Base-by-base conservation (phyloP, 352 stramenopile species). In the Blastocystis sp. region DNA sequence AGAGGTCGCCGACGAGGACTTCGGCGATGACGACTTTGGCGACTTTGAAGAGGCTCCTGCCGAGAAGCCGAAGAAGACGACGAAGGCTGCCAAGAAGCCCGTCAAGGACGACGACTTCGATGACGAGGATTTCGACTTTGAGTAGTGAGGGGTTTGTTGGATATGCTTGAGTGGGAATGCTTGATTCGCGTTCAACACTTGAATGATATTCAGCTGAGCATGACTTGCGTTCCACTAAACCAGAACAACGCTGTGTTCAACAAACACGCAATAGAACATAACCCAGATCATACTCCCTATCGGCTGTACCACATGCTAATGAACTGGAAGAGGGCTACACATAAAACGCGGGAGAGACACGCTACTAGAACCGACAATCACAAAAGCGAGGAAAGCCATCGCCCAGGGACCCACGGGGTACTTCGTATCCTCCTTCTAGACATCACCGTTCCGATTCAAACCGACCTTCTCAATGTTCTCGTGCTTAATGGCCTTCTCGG, bases 381-480 rank as follows among this genome's bases (percentile, higher is more conserved):
- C 60, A 31, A 85, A 85, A 69, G 74, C 74, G 66, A 85, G 70
- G 74, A 85, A 85, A 29, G 74, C 74, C 74, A 85, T 85, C 19
- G 74, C 74, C 74, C 74, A 85, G 45, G 74, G 74, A 50, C 74
- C 74, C 35, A 85, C 74, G 66, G 74, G 74, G 60, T 85, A 85
- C 51, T 85, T 85, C 2, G 74, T 67, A 2, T 69, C 60, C 41
- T 85, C 74, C 74, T 85, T 85, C 74, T 85, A 67, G 24, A 13
- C 10, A 21, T 77, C 3, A 77, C 37, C 21, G n/a, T 59, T 10
- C 39, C 45, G 9, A 6, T 16, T 19, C 9, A 55, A 6, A 19
- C 6, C 6, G 6, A 55, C 45, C 45, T 55, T 55, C 45, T 55
- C 45, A 6, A 55, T 16, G 45, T 6, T 16, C 45, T 55, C 45